Base-by-base conservation (phyloP, 208 protist genomes). In the Wallacemonas rigidus region DNA sequence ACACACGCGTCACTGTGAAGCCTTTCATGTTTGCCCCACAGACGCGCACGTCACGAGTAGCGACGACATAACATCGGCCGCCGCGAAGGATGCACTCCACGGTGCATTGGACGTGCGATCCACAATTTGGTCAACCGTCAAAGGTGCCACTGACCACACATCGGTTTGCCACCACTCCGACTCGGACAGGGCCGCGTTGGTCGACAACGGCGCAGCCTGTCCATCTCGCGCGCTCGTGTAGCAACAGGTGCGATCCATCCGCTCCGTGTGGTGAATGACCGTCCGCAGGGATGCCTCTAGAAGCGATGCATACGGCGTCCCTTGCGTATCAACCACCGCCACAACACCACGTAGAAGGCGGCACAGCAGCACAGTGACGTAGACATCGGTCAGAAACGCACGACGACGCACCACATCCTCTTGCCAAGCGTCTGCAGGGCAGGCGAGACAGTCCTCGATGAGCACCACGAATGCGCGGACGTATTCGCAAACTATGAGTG, bases 141-240 rank as follows among this genome's bases (percentile, higher is more conserved):
- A 26, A 4, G 64, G 64, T 69, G 47, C 43, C 5, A 69, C 64
- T 7, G 45, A n/a, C 64, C 64, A 69, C 47, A 69, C 26, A 38
- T 15, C 50, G n/a, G 48, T 26, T 57, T 55, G 3, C 51, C 64
- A 58, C 47, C 41, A 14, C 4, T 69, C 64, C 0, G 48, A 45
- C 48, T 43, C 48, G 5, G 64, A 69, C 39, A 69, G 26, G 9
- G 47, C 15, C 48, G 6, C 38, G 26, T 0, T 26, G 26, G 26
- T 26, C 26, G 26, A 26, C 26, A 26, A 26, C 26, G 26, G 26
- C 6, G 41, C 58, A 26, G 41, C 1, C 12, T 9, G 12, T 38
- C 12, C 35, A 64, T 6, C 41, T 7, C 41, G 11, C 5, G 11
- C 43, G 60, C 41, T 53, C 9, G 3, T 35, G 8, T 3, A 14